Base-by-base conservation (phyloP, 2,329 filamentous ascomycete genomes). In the Rutstroemia sp. region DNA sequence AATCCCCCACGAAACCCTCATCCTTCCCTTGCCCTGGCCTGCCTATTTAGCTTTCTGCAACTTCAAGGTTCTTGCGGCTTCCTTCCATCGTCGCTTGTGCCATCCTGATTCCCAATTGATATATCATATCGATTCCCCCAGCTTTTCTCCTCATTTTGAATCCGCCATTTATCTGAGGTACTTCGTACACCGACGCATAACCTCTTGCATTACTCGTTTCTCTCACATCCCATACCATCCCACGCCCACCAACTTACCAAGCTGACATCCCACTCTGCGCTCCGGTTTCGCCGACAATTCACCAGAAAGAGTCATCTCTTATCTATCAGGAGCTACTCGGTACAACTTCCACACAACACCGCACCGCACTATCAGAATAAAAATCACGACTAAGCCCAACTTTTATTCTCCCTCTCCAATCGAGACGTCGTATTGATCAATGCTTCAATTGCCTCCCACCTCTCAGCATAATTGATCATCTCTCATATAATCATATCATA, bases 211-310 rank as follows among this genome's bases (percentile, higher is more conserved):
- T 39, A 37, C n/a, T 19, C 30, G 39, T 17, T 37, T 42, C 27
- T 27, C 19, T 7, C 30, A 7, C 30, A 49, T 48, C 44, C 16
- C 41, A 39, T 21, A 6, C 27, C 37, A 38, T 27, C 16, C 16
- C 23, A 23, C 23, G 23, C 23, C 23, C 23, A 23, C 23, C n/a
- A 16, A 41, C 23, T 5, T 5, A 23, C 23, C n/a, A 16, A 41
- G 10, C 17, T 41, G 14, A 41, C 39, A 41, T 41, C 39, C 30
- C 48, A 39, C 37, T 50, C 48, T 38, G 39, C 42, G 34, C 42
- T 57, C 37, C 52, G 52, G 34, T 37, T 16, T 49, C 52, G 52
- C 45, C 45, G 19, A 37, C 39, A n/a, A 49, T 49, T 41, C 34
- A 8, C 30, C 25, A 14, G 30, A 34, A 39, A 41, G 42, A 48